Conservation (phyloP, 1,284 basidiomycete genomes). For the Trametes sp. region DNA sequence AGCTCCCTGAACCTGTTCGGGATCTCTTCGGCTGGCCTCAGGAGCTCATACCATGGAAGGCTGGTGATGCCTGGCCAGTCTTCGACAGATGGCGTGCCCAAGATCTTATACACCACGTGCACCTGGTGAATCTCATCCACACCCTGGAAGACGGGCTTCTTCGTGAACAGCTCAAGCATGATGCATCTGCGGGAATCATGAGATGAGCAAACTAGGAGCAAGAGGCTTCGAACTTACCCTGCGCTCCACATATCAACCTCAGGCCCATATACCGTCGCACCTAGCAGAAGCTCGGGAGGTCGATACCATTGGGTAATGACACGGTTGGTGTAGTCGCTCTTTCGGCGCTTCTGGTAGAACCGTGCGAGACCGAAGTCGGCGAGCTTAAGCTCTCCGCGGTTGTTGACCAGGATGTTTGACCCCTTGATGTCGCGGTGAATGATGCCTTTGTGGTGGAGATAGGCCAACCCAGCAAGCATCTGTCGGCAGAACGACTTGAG, state of each 20-base stretch:
- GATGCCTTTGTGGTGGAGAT: slow-evolving; percentile 94
- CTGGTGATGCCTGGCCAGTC: slow-evolving; percentile 86
- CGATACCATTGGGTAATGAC: slow-evolving; percentile 99
- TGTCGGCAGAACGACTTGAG: slow-evolving; percentile 95
- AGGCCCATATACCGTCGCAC: slow-evolving; percentile 95
- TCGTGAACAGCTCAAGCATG: slow-evolving; percentile 96
- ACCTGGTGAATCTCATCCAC: slow-evolving; percentile 98
- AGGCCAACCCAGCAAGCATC: slow-evolving; percentile 93
- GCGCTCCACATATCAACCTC: slow-evolving; percentile 99
- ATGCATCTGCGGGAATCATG: slow-evolving; percentile 75
- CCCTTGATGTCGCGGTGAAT: slow-evolving; percentile 99
- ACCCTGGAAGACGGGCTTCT: slow-evolving; percentile 95
- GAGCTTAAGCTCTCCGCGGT: slow-evolving; percentile 92
- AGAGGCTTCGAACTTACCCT: slow-evolving; percentile 65
- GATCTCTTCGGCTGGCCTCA: slow-evolving; percentile 83
- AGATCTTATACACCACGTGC: slow-evolving; percentile 88
- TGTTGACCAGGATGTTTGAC: slow-evolving; percentile 97
- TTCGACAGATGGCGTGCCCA: slow-evolving; percentile 88
- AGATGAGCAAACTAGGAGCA: slow-evolving; percentile 4
- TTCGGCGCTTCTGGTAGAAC: slow-evolving; percentile 91
- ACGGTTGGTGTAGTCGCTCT: slow-evolving; percentile 96
- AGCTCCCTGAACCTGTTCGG: slow-evolving; percentile 79
- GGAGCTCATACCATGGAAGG: slow-evolving; percentile 98
- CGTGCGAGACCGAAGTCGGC: slow-evolving; percentile 99
- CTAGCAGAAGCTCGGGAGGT: slow-evolving; percentile 94